Conservation (phyloP, 352 stramenopile genomes). For the Phytophthora hybrid region DNA sequence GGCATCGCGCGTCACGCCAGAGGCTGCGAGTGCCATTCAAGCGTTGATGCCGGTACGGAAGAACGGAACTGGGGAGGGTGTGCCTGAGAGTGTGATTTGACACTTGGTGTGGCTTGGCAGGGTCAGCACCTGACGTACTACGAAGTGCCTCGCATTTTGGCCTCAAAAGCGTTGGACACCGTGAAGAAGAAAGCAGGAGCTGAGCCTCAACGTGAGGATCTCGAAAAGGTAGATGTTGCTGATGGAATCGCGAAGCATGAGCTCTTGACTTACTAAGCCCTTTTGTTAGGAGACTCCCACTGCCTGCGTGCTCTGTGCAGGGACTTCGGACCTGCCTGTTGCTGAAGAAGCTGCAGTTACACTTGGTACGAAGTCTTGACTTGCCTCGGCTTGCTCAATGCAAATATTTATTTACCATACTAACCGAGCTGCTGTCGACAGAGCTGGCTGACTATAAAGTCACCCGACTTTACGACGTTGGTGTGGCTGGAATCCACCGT, state of each 20-base stretch:
- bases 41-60: slow-evolving; percentile 49
- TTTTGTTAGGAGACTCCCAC: slow-evolving; percentile 23
- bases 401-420: neutral
- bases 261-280: neutral
- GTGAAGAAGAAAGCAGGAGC: neutral
- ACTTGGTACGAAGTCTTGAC: slow-evolving; percentile 58
- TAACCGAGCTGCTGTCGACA: slow-evolving; percentile 32
- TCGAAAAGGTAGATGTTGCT: slow-evolving; percentile 26
- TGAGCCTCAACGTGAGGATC: neutral
- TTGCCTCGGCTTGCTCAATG: neutral
- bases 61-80: neutral
- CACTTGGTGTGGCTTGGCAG: slow-evolving; percentile 22
- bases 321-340: slow-evolving; percentile 96
- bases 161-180: slow-evolving; percentile 46
- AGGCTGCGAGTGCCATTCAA: slow-evolving; percentile 53
- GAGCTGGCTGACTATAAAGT: slow-evolving; percentile 91
- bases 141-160: slow-evolving; percentile 74
- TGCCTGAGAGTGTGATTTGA: slow-evolving; percentile 9
- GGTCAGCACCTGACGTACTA: slow-evolving; percentile 68
- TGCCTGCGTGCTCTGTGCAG: slow-evolving; percentile 93
- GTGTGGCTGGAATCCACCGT: slow-evolving; percentile 94
- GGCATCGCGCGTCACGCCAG: slow-evolving; percentile 78
- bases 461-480: slow-evolving; percentile 91
- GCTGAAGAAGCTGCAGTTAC: slow-evolving; percentile 97
- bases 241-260: neutral